phyloP scores from a whole-genome alignment of 768 basidiomycete genomes.

The Phylloporus rhodoxanthus region DNA sequence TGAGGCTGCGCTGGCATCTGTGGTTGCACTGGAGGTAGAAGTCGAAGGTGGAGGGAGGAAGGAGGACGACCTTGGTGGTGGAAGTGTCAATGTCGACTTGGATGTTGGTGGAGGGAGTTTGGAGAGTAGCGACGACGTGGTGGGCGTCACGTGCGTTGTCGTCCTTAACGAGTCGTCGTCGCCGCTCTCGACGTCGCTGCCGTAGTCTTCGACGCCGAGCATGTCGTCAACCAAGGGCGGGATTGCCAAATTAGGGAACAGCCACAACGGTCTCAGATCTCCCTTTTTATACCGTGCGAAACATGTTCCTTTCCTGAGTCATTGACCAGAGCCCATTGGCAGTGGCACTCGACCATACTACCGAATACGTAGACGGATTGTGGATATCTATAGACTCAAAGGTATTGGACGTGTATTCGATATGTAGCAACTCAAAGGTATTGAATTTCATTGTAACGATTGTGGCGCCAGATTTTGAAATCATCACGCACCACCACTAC shows the following conservation, averaged over 20 bases:
- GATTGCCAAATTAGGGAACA: background rate
- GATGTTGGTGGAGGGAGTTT: conserved; percentile 25
- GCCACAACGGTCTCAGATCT: too few species aligned
- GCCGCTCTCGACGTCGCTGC: conserved; percentile 63
- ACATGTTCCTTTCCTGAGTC: too few species aligned
- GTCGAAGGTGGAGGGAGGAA: conserved; percentile 25
- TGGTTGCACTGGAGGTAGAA: background rate
- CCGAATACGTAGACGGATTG: too few species aligned
- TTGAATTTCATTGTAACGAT: too few species aligned
- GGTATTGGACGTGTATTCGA: too few species aligned
- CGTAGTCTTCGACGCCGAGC: conserved; percentile 75
- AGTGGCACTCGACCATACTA: too few species aligned
- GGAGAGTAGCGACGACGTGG: conserved; percentile 12
- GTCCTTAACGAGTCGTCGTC: conserved; percentile 29
- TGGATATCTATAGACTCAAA: too few species aligned
- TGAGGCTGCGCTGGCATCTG: conserved; percentile 11
- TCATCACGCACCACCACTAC: background rate
- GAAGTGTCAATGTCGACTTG: conserved; percentile 33
- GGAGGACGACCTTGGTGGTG: conserved; percentile 30
- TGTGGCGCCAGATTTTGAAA: too few species aligned
- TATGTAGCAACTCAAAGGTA: too few species aligned
- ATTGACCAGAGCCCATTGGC: too few species aligned
- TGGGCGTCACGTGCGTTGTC: background rate
- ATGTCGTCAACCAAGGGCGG: conserved; percentile 32
- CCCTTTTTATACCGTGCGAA: too few species aligned